Base-by-base conservation (phyloP, 192 early-diverging fungal genomes). In the Coemansia sp. region DNA sequence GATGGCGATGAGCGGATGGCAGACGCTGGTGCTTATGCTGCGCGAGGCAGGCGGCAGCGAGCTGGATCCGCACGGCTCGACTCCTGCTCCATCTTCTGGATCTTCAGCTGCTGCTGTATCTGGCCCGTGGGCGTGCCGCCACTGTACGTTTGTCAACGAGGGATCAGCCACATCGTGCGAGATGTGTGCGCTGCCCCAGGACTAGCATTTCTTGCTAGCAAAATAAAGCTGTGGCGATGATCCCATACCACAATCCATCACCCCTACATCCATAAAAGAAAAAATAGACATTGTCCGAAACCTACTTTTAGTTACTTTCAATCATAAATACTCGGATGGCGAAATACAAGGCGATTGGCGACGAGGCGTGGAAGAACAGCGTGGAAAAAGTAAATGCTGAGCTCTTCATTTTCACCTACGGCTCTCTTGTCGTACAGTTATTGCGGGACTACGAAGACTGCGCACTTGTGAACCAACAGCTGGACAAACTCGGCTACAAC, bases 401-500 rank as follows among this genome's bases (percentile, higher is more conserved):
- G 81, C 89, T 99, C 10, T 99, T 99, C 71, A 92, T 93, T 10
- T 82, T 99, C 42, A 99, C 97, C 64, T 99, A 99, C 76, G 97
- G 97, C 15, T 95, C 97, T 4, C 84, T 99, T 9, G 97, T 99
- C 2, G 89, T 89, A 17, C 96, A 98, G 66, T 84, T 99, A 6
- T 85, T 96, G 28, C 92, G 93, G 65, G 97, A 99, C 74, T 91
- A 87, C 64, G 92, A 97, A 66, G 91, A 98, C 78, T 96, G 94
- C 61, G 65, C 65, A 26, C 88, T 93, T 49, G 95, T 99, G 31
- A 99, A 99, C 78, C 89, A 90, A 66, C 94, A 99, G 69, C 87
- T 99, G 44, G 96, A 99, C 36, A 95, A 97, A 77, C 97, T 99
- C 93, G 97, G 97, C 25, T 98, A 99, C 77, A 98, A 95, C 69